Base-by-base conservation (phyloP, 768 basidiomycete genomes). In the Scleroderma citrinum region DNA sequence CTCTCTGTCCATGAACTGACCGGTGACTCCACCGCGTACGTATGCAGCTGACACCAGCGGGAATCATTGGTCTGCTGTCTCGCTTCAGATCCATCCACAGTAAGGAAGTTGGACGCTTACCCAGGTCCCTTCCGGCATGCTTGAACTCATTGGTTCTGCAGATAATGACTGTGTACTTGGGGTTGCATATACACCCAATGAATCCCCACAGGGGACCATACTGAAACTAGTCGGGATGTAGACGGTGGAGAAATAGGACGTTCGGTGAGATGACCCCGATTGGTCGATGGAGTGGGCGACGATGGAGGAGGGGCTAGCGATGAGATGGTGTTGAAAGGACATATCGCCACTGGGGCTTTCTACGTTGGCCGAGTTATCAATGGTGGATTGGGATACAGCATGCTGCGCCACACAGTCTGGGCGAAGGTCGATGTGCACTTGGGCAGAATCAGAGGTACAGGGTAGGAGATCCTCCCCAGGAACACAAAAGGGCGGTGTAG, bases 221-320 rank as follows among this genome's bases (percentile, higher is more conserved):
- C 26, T 32, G 47, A 54, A 54, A 46, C 44, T 52, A 17, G 56
- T 50, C 3, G 53, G 39, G 41, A 43, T 17, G 43, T 64, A 51
- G 39, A 52, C 46, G 1, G 57, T 48, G 44, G 56, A 45, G 30
- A 49, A 41, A 48, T 56, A 47, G 2, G 66, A 60, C 2, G 67
- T 58, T 23, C 65, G 59, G 26, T 69, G 65, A 2, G 65, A 64
- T 0, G 66, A 66, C 38, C 61, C 64, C 2, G 66, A 66, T 42
- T 64, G 68, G 0, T 29, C 49, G 1, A 57, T 48, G 30, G 46
- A 34, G 14, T 52, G 44, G 16, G 31, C 39, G n/a, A 38, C 4
- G 24, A 48, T 47, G 35, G 44, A 7, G 11, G 47, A 30, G 14
- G 23, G 24, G 2, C 30, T 53, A 21, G 54, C 46, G 43, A 54